Base-by-base conservation (phyloP, 2,329 filamentous ascomycete genomes). In the Pseudogymnoascus sp. region DNA sequence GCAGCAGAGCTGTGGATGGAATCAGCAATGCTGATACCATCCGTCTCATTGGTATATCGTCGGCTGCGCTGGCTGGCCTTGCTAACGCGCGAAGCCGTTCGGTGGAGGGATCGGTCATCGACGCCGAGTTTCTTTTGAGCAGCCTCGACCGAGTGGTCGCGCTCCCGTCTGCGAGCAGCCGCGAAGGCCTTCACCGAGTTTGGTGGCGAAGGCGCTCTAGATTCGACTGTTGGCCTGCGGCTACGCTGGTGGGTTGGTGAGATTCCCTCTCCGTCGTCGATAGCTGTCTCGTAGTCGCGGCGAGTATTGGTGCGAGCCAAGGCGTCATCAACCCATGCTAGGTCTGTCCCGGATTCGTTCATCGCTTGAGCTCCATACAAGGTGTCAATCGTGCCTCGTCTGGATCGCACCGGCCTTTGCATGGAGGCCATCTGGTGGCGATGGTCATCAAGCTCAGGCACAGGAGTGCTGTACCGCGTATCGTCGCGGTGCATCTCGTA, bases 181-280 rank as follows among this genome's bases (percentile, higher is more conserved):
- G 94, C 94, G 75, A 99, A 99, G 3, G 94, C 94, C 75, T 97
- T 96, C 61, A 99, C 92, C 0, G 94, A 99, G 75, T 97, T 99
- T 6, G 94, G 94, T 10, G 93, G 93, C 5, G 94, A 97, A 1
- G 84, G 79, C 0, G 90, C 91, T 63, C 91, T 83, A 59, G 83
- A 84, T 21, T 84, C 82, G 23, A 77, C 75, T 1, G 83, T 84
- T 71, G 72, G 23, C 63, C 83, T 81, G 14, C 84, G 83, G 64
- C 76, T 77, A 38, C 77, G 80, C 5, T 76, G 74, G 33, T 72
- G 68, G 16, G 72, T 73, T 5, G 77, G 77, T n/a, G 81, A 80
- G 5, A 74, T 67, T 21, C 77, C 77, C 12, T 77, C 77, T 67
- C 76, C 80, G 44, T 90, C 88, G 62, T 38, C 37, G 31, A 60